A percentile compares a stretch with the other conserved stretches of the same genome.
These are phyloP conservation scores for Blastomyces parvus DNA, from an alignment of 2,329 filamentous ascomycete genomes.

Conservation along the genomic window DNA sequence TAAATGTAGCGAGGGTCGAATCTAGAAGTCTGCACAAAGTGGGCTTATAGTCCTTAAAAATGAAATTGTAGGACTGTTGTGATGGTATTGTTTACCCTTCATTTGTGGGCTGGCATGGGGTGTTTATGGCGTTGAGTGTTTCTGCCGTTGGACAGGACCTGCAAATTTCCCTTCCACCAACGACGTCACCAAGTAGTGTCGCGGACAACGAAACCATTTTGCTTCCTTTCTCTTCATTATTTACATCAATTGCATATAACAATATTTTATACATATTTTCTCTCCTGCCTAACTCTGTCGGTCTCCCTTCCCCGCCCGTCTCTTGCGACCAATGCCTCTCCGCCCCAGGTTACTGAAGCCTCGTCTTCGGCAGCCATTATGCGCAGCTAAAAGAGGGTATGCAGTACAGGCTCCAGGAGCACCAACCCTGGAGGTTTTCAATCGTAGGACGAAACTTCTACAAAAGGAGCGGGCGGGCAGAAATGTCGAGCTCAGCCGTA, in stretches of 20 bases:
- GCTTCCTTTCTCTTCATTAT: neutral
- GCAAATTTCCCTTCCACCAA: neutral
- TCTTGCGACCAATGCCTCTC: constrained; percentile 20
- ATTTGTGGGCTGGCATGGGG: neutral
- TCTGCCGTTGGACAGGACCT: neutral
- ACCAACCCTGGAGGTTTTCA: constrained; percentile 83
- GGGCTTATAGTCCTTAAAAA: neutral
- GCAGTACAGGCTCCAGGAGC: constrained; percentile 68
- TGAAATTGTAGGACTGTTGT: neutral
- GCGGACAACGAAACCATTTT: neutral
- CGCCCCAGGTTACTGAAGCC: constrained; percentile 15
- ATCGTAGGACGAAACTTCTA: constrained; percentile 73
- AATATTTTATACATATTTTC: neutral
- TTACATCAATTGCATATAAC: neutral
- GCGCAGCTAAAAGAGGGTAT: constrained; percentile 45
- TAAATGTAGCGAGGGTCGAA: neutral
- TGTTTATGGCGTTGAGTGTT: neutral
- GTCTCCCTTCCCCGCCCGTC: neutral
- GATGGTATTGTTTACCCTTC: neutral
- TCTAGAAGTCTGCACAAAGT: neutral
- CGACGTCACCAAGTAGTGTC: neutral
- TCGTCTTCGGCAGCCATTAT: constrained; percentile 14
- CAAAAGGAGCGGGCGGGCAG: constrained; percentile 80
- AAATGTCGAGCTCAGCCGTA: constrained; percentile 60
- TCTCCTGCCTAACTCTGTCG: neutral